Percentiles rank a stretch among this genome's conserved stretches.
phyloP scores from a whole-genome alignment of 108 stramenopile species.

The Cyclotella atomus region DNA sequence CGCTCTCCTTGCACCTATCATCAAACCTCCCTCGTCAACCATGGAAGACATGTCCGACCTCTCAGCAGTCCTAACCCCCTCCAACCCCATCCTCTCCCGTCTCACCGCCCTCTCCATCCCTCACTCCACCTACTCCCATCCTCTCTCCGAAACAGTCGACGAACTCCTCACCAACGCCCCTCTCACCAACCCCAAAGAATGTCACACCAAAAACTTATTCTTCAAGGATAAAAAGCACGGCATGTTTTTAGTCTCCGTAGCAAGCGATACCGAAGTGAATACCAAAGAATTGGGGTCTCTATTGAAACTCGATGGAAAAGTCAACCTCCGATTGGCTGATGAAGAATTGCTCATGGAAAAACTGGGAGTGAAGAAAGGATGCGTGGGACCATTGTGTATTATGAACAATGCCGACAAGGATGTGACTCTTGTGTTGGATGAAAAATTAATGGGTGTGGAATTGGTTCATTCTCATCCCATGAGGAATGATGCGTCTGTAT shows the following conservation, averaged over 20 bases:
- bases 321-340: conserved; percentile 91
- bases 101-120: conserved; percentile 59
- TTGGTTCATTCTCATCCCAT: conserved; percentile 90
- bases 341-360: conserved; percentile 63
- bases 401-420: conserved; percentile 68
- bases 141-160: conserved; percentile 69
- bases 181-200: conserved; percentile 54
- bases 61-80: conserved; percentile 42
- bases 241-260: conserved; percentile 67
- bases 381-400: conserved; percentile 88
- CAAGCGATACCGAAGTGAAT: conserved; percentile 61
- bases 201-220: conserved; percentile 91
- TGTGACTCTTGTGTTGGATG: conserved; percentile 86
- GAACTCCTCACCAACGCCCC: conserved; percentile 82
- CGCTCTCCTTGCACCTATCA: no score
- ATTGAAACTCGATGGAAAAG: conserved; percentile 87
- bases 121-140: conserved; percentile 68
- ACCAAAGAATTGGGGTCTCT: conserved; percentile 83
- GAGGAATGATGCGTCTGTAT: conserved; percentile 85
- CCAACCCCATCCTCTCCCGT: conserved; percentile 71
- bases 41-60: conserved; percentile 42
- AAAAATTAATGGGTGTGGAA: conserved; percentile 52
- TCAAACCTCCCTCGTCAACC: no score
- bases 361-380: conserved; percentile 83
- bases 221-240: conserved; percentile 94